Evolutionary conservation across 495 filamentous ascomycete genomes (phyloP).

Genomic region (Xylaria nigripes): DNA sequence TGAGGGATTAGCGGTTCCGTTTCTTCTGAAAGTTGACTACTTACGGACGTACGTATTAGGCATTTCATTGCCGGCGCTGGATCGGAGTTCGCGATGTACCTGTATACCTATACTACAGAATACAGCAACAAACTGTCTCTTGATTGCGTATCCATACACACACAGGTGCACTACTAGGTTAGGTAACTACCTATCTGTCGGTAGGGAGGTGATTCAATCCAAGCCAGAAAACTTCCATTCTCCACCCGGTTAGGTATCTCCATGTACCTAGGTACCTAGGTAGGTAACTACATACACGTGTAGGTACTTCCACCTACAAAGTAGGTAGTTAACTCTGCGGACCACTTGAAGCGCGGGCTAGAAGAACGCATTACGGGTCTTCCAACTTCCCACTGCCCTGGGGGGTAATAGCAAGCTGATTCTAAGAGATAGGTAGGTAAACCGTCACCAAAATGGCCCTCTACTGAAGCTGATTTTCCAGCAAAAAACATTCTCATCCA

Average conservation of each 20-base stretch:
- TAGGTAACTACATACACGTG: too few relatives aligned
- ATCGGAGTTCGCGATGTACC: neutral
- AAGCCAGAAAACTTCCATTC: neutral
- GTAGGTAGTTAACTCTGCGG: neutral
- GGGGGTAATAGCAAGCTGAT: neutral
- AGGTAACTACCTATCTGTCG: too few relatives aligned
- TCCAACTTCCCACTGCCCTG: neutral
- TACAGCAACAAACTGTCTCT: too few relatives aligned
- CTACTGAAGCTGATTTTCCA: neutral
- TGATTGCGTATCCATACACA: too few relatives aligned
- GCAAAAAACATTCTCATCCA: constrained; percentile 2
- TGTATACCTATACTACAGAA: neutral
- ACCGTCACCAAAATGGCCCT: constrained; percentile 1
- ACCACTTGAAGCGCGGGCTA: neutral
- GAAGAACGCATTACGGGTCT: neutral
- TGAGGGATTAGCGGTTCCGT: neutral
- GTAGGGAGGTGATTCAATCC: too few relatives aligned
- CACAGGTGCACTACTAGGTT: too few relatives aligned
- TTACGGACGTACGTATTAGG: too few relatives aligned
- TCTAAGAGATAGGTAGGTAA: neutral
- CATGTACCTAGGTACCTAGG: neutral
- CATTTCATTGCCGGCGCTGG: neutral
- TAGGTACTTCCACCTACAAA: neutral
- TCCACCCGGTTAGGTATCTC: constrained; percentile 1
- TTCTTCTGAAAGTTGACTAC: neutral